These are phyloP conservation scores for Trichoderma atrobrunneum DNA, from an alignment of 2,329 filamentous ascomycete species.

Conservation along the genomic window DNA sequence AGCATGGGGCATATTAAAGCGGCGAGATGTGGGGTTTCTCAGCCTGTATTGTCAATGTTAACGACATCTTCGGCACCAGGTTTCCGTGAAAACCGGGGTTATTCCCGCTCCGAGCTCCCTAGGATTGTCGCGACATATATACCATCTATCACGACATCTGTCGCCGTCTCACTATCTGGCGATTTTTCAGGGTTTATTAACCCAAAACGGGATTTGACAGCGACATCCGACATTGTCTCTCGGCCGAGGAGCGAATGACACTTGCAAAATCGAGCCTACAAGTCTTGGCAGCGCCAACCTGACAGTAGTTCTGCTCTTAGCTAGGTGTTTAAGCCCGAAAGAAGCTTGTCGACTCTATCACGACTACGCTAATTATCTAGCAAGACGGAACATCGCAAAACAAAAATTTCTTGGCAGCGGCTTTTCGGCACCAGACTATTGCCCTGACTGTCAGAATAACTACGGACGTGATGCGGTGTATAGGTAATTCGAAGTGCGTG, in stretches of 20 bases:
- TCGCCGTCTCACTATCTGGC: neutral
- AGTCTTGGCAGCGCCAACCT: neutral
- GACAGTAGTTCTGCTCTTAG: too few species aligned
- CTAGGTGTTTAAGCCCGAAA: neutral
- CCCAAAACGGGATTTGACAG: neutral
- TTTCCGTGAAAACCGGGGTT: neutral
- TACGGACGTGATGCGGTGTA: neutral
- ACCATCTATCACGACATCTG: neutral
- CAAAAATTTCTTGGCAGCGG: neutral
- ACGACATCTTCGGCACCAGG: neutral
- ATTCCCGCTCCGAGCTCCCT: neutral
- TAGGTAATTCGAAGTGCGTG: neutral
- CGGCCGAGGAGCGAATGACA: neutral
- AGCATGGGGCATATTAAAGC: slow-evolving; percentile 3
- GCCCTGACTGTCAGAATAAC: too few species aligned
- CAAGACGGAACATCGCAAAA: neutral
- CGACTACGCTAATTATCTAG: too few species aligned
- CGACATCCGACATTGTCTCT: neutral
- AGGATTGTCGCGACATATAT: slow-evolving; percentile 1
- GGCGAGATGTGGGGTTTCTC: neutral
- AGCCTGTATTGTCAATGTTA: too few species aligned
- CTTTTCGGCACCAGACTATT: neutral
- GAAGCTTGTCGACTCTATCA: neutral
- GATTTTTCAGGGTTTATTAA: neutral
- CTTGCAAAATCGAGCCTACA: neutral